These are phyloP conservation scores for Brassica juncea DNA, from an alignment of 345 rosid genomes.

Conservation along the genomic window DNA sequence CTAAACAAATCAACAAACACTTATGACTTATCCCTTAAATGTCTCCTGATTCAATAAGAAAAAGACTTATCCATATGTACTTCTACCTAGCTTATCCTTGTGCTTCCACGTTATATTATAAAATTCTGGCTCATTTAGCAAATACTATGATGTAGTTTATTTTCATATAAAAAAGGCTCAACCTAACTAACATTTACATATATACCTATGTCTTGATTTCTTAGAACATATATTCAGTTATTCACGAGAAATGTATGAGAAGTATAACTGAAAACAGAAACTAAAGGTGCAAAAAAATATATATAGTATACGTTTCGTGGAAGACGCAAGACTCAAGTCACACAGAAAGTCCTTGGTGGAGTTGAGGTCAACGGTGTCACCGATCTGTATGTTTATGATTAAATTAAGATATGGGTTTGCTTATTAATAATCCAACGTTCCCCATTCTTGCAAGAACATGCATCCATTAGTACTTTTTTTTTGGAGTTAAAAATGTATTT, in stretches of 20 bases:
- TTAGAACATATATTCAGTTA: neutral
- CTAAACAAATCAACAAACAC: neutral
- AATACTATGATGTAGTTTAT: neutral
- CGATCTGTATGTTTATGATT: neutral
- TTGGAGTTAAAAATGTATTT: neutral
- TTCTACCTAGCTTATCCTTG: no score
- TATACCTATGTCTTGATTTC: neutral
- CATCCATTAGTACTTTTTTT: neutral
- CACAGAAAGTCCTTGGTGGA: constrained; percentile 22
- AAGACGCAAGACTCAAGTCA: neutral
- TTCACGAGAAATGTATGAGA: neutral
- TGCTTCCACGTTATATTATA: neutral
- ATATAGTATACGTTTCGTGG: neutral
- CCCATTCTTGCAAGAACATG: neutral
- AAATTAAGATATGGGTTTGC: neutral
- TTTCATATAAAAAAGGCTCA: neutral
- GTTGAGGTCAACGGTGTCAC: constrained; percentile 16
- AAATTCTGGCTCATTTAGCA: neutral
- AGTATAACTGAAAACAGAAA: constrained; percentile 7
- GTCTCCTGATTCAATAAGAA: no score
- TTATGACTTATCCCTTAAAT: no score
- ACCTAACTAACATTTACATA: neutral
- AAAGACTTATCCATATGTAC: no score
- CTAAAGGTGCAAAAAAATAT: neutral
- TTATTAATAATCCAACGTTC: neutral